Percentiles rank a stretch among this genome's conserved stretches.
Conservation (phyloP, 306 rosid genomes). For the Citrullus colocynthis region DNA sequence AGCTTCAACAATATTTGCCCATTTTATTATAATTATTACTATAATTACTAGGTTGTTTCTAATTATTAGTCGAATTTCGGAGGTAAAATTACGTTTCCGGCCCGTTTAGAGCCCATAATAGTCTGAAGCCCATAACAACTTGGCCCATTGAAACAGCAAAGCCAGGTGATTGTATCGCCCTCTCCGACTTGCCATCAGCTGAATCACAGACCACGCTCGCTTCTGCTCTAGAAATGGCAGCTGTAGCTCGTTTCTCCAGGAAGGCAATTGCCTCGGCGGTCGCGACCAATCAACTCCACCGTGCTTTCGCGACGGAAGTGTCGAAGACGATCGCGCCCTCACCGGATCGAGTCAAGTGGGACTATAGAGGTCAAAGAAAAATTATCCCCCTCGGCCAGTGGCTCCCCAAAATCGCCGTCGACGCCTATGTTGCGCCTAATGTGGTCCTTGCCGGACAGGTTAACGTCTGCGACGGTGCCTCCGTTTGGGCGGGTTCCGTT, state of each 20-base stretch:
- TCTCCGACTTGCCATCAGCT: constrained; percentile 10
- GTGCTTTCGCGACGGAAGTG: constrained; percentile 43
- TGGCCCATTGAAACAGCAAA: not conserved
- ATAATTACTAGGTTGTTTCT: no score
- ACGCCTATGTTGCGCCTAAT: constrained; percentile 96
- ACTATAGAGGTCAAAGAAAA: constrained; percentile 93
- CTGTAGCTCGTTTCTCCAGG: constrained; percentile 65
- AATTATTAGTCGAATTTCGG: no score
- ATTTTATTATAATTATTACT: no score
- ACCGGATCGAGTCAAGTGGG: constrained; percentile 85
- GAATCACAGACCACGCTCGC: constrained; percentile 6
- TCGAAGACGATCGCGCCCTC: constrained; percentile 40
- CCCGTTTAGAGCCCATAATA: not conserved
- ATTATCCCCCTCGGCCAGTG: constrained; percentile 91
- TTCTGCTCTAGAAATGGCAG: constrained; percentile 21
- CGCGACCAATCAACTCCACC: constrained; percentile 19
- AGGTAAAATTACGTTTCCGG: not conserved
- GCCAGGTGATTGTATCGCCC: not conserved
- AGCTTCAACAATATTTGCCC: no score
- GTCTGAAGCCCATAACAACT: not conserved
- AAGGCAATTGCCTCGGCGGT: constrained; percentile 34
- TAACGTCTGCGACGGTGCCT: constrained; percentile 76
- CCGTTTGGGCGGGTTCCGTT: constrained; percentile 89
- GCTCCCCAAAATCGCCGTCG: constrained; percentile 87
- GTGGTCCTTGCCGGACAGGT: constrained; percentile 98